Conservation (phyloP, 805 yeast species). For the Metschnikowia matae region DNA sequence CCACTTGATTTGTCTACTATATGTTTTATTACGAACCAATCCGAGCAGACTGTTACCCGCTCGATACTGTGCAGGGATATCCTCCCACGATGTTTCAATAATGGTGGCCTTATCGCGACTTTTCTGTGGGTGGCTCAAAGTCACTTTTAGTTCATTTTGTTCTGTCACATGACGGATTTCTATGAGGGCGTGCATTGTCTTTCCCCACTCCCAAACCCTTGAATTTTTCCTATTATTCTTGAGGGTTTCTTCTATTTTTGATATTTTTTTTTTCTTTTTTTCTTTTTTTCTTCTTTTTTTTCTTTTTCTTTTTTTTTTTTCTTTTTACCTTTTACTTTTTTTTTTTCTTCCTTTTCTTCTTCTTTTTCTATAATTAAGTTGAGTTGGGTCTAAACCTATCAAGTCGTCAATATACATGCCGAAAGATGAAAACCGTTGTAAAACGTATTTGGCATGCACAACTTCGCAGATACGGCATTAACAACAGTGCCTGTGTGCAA, state of each 20-base stretch:
- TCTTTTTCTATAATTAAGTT: background rate
- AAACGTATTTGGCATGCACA: background rate
- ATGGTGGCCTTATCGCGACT: background rate
- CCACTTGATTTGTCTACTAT: background rate
- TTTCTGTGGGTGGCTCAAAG: background rate
- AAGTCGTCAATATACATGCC: background rate
- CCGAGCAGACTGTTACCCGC: background rate
- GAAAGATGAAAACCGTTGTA: background rate
- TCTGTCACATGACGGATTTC: background rate
- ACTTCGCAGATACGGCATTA: background rate
- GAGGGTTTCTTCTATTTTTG: constrained; percentile 3
- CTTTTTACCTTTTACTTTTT: constrained; percentile 8
- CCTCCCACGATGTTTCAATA: background rate
- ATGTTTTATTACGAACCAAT: background rate
- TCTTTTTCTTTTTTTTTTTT: constrained; percentile 9
- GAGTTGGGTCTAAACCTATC: background rate
- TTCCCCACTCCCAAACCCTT: background rate
- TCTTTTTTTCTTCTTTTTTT: constrained; percentile 5
- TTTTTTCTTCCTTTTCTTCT: background rate
- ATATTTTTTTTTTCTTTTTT: constrained; percentile 2
- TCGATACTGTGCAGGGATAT: background rate
- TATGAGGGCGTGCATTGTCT: background rate
- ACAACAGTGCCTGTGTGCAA: background rate
- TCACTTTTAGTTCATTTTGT: background rate
- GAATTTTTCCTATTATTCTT: background rate